A percentile compares a stretch with the other conserved stretches of the same genome.
phyloP scores from a whole-genome alignment of 1,284 basidiomycete genomes.

The Malassezia sp. region DNA sequence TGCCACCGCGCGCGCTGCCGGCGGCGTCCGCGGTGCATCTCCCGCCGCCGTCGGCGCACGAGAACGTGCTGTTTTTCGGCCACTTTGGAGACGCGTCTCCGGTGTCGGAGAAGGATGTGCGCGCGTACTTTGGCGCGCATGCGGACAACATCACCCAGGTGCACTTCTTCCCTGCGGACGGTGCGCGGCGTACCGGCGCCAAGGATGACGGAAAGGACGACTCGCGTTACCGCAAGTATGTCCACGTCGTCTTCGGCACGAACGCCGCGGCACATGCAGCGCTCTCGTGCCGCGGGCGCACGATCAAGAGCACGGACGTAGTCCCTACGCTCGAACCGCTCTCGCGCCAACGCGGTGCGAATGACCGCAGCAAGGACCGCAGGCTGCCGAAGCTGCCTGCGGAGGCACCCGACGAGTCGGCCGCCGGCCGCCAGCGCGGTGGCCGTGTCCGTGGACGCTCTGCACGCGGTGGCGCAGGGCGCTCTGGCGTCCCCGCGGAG shows the following conservation, averaged over 20 bases:
- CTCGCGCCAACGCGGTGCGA: neutral
- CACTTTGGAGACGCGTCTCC: conserved; percentile 32
- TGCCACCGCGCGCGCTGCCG: neutral
- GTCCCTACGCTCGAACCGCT: conserved; percentile 15
- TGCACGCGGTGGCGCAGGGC: conserved; percentile 3
- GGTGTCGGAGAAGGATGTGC: conserved; percentile 27
- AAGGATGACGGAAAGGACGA: conserved; percentile 7
- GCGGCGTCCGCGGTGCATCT: neutral
- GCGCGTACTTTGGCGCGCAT: conserved; percentile 31
- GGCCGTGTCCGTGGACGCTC: conserved; percentile 5
- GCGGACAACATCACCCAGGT: conserved; percentile 22
- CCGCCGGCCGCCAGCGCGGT: neutral
- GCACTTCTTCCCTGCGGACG: conserved; percentile 20
- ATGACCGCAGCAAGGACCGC: conserved; percentile 5
- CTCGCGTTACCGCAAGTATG: conserved; percentile 13
- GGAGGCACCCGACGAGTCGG: too few relatives aligned
- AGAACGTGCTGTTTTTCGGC: conserved; percentile 26
- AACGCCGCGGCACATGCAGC: conserved; percentile 6
- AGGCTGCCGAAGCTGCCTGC: too few relatives aligned
- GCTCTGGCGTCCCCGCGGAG: neutral
- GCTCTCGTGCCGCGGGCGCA: conserved; percentile 9
- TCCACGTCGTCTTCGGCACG: conserved; percentile 12
- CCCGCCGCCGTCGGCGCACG: conserved; percentile 7
- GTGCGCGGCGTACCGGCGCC: conserved; percentile 7
- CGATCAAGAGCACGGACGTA: conserved; percentile 14